Evolutionary conservation across 768 basidiomycete species (phyloP), one percentile per base, ranked within the genome.

Genomic region (Pleurotus cornucopiae): DNA sequence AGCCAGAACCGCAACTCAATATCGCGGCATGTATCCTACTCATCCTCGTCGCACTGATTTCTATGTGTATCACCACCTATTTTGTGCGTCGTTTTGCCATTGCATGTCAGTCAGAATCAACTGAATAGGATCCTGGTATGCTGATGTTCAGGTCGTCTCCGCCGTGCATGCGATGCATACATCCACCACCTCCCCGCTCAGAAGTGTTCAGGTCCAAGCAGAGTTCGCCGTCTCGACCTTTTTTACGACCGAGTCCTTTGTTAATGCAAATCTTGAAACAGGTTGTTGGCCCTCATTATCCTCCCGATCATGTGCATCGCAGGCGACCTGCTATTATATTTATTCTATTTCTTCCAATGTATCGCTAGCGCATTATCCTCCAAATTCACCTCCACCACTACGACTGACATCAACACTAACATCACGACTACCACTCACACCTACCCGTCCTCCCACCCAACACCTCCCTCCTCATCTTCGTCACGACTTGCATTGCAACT

Each of bases 281-380:
- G 85, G 63, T 89, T 83, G 84, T 88, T 90, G 63, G 88, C 88
- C n/a, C 69, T 91, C 58, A 74, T 89, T 46, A 72, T 91, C 13
- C 77, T 91, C 3, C 89, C 89, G 0, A 68, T 89, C 11, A 88
- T 87, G 2, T 90, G 86, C 70, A 80, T 84, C 4, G 87, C 84
- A 1, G 86, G 89, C 66, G 89, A 83, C 43, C 69, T 79, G n/a
- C 73, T 90, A 34, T 80, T 85, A 0, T 68, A 82, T 23, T 71
- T 77, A 13, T 85, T 79, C 67, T 88, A 85, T 68, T 23, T 80
- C 25, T 79, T 76, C 18, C 74, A 74, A 34, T 34, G 30, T 34
- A 34, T 34, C 30, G 30, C 30, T 34, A 34, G 30, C 11, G 30
- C 30, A 34, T 34, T 34, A 4, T 34, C 30, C 80, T 62, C 52